Evolutionary conservation across 1,139 yeast species (phyloP).

Genomic region (Zygosaccharomyces pseudobailii): DNA sequence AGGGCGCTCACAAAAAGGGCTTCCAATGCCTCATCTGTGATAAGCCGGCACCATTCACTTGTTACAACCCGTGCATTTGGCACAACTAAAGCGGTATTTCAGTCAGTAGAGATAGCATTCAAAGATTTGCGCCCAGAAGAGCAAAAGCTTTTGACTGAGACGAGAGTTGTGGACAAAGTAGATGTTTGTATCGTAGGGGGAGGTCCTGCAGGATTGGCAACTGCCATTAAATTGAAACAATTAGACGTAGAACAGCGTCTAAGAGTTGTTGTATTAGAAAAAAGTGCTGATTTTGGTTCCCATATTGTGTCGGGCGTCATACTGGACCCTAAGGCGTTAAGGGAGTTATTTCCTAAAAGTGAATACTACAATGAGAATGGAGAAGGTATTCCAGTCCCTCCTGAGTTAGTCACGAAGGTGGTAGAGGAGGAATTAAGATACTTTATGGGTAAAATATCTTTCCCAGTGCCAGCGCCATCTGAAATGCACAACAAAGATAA

Average conservation of each 20-base stretch:
- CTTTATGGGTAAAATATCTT: slow-evolving; percentile 51
- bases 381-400: slow-evolving; percentile 66
- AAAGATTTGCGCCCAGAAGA: slow-evolving; percentile 43
- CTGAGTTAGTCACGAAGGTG: slow-evolving; percentile 70
- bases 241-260: slow-evolving; percentile 62
- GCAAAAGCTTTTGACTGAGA: slow-evolving; percentile 46
- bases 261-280: slow-evolving; percentile 84
- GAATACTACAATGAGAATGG: slow-evolving; percentile 48
- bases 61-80: slow-evolving; percentile 1
- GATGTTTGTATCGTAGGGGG: slow-evolving; percentile 97
- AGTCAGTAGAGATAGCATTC: slow-evolving; percentile 34
- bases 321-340: slow-evolving; percentile 79
- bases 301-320: slow-evolving; percentile 95
- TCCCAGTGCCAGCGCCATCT: slow-evolving; percentile 89
- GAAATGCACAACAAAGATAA: slow-evolving; percentile 76
- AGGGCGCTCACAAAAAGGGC: neutral
- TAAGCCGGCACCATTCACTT: neutral
- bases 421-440: slow-evolving; percentile 65
- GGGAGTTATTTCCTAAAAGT: slow-evolving; percentile 79
- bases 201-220: slow-evolving; percentile 94
- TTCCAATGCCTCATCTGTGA: neutral
- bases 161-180: slow-evolving; percentile 75
- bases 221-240: slow-evolving; percentile 86
- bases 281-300: slow-evolving; percentile 87
- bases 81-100: neutral